Conservation (phyloP, 805 yeast species). For the Candida corydali region DNA sequence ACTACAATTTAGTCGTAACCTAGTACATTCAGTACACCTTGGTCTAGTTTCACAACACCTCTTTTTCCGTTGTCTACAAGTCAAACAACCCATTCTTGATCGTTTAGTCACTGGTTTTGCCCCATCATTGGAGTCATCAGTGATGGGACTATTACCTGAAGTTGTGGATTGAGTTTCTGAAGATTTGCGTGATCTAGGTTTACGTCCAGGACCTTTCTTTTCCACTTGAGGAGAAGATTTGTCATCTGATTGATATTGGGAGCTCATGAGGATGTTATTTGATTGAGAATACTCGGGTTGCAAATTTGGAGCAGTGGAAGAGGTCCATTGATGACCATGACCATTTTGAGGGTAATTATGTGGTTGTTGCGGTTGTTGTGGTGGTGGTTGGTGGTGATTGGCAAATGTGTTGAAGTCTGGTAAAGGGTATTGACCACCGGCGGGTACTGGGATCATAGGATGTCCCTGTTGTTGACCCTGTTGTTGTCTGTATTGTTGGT, state of each 20-base stretch:
- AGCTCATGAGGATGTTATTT: conserved; percentile 2
- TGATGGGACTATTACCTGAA: conserved; percentile 5
- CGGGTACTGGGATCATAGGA: conserved; percentile 4
- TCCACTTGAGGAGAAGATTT: neutral
- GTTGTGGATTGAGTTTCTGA: conserved; percentile 6
- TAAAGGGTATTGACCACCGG: conserved; percentile 5
- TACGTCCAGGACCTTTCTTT: conserved; percentile 1
- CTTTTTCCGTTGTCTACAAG: conserved; percentile 75
- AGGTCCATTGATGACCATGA: neutral
- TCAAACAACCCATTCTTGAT: conserved; percentile 70
- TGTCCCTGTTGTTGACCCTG: conserved; percentile 5
- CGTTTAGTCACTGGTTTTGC: conserved; percentile 35
- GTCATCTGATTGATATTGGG: conserved; percentile 6
- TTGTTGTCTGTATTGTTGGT: conserved; percentile 4
- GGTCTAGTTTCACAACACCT: conserved; percentile 74
- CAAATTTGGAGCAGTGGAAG: neutral
- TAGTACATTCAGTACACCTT: conserved; percentile 59
- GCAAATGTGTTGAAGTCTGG: conserved; percentile 3
- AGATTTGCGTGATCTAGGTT: conserved; percentile 4
- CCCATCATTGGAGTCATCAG: neutral
- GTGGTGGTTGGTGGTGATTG: neutral
- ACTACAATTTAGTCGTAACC: conserved; percentile 59
- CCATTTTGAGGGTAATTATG: neutral
- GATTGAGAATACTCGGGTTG: conserved; percentile 1
- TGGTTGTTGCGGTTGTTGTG: conserved; percentile 3